phyloP scores from a whole-genome alignment of 1,139 yeast species.

The Zygosaccharomyces sapae region DNA sequence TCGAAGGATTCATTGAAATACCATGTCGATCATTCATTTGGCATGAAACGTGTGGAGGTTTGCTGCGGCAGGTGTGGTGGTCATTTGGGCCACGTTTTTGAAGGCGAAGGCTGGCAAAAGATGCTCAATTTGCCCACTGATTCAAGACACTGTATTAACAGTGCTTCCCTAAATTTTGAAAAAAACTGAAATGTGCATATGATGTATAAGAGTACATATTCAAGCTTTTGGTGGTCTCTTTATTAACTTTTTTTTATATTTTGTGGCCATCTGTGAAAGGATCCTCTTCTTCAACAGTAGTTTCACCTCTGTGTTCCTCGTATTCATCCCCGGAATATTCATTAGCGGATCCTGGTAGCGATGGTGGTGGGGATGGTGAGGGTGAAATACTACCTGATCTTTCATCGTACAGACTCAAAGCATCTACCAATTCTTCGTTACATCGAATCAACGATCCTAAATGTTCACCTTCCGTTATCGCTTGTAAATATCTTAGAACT shows the following conservation, averaged over 20 bases:
- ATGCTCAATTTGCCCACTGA: conserved; percentile 59
- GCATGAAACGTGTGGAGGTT: conserved; percentile 86
- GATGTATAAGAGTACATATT: conserved; percentile 5
- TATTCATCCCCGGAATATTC: conserved; percentile 31
- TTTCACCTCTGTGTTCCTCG: conserved; percentile 17
- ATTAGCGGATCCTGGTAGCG: conserved; percentile 5
- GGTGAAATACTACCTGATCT: conserved; percentile 45
- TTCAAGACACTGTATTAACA: conserved; percentile 92
- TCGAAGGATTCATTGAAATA: conserved; percentile 66
- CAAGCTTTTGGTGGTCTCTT: conserved; percentile 4
- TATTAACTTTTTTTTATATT: conserved; percentile 14
- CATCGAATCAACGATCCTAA: conserved; percentile 82
- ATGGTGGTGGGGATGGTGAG: conserved; percentile 29
- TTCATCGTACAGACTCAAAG: conserved; percentile 66
- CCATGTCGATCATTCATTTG: conserved; percentile 56
- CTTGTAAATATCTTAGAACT: conserved; percentile 75
- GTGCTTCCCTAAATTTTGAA: conserved; percentile 68
- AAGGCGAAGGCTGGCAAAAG: conserved; percentile 82
- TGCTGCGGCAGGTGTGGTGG: conserved; percentile 83
- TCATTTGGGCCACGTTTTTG: conserved; percentile 90
- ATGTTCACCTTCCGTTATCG: conserved; percentile 73
- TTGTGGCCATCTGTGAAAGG: conserved; percentile 31
- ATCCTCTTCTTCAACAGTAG: conserved; percentile 17
- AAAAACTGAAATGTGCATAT: conserved; percentile 22
- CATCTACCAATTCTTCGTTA: conserved; percentile 78